A percentile compares a stretch with the other conserved stretches of the same genome.
These are phyloP conservation scores for Penicillium sp. DNA, from an alignment of 2,329 filamentous ascomycete species.

Conservation along the genomic window DNA sequence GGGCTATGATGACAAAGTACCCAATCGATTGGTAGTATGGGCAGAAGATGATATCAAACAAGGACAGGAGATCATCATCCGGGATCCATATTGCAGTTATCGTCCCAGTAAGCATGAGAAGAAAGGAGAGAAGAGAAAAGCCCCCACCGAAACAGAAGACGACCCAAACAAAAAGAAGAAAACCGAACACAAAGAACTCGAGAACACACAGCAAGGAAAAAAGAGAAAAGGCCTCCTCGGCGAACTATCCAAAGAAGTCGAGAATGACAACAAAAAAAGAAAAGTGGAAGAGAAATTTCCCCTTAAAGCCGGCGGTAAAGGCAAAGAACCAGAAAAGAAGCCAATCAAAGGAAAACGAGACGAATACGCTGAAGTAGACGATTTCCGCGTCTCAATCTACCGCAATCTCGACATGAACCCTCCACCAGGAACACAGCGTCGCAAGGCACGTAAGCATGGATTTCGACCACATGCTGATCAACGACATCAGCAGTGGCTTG, in stretches of 20 bases:
- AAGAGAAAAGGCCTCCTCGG: not conserved
- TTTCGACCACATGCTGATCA: not conserved
- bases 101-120: not conserved
- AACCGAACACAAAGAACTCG: not conserved
- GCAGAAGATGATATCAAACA: constrained; percentile 23
- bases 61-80: constrained; percentile 29
- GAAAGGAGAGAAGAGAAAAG: not conserved
- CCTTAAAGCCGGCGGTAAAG: too few relatives aligned
- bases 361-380: not conserved
- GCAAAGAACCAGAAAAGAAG: not conserved
- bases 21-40: constrained; percentile 33
- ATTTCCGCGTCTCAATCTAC: not conserved
- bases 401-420: not conserved
- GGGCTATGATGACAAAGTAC: constrained; percentile 28
- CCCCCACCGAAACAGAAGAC: not conserved
- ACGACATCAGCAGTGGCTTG: not conserved
- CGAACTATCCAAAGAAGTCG: too few relatives aligned
- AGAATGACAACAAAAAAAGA: not conserved
- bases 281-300: not conserved
- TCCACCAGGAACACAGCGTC: not conserved
- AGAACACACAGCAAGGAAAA: not conserved
- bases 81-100: constrained; percentile 14
- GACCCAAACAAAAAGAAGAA: not conserved
- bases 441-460: not conserved
- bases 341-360: not conserved